phyloP scores from a whole-genome alignment of 306 rosid species.

The Arachis hypogaea region DNA sequence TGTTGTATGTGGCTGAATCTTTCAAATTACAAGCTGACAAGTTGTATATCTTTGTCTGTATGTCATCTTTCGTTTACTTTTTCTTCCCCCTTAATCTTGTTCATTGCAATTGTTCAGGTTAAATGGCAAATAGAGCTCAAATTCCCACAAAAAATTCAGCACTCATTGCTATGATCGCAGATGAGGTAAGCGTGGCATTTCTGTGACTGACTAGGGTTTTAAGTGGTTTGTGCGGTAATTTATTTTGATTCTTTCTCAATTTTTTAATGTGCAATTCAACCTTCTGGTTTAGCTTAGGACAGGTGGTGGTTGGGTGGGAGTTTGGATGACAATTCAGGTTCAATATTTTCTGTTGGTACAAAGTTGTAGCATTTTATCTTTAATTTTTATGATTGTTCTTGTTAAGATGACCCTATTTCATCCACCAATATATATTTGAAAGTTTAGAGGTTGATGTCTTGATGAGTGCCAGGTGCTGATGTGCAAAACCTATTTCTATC shows the following conservation, averaged over 20 bases:
- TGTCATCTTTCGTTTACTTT: not conserved
- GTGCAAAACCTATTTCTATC: not conserved
- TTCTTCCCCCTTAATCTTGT: not conserved
- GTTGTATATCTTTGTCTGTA: not conserved
- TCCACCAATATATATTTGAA: not conserved
- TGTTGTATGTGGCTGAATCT: not conserved
- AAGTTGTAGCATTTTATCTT: not conserved
- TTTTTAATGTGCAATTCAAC: not conserved
- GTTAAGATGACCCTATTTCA: not conserved
- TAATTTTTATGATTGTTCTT: not conserved
- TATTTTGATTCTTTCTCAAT: not conserved
- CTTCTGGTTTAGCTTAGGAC: no score
- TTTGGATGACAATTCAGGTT: no score
- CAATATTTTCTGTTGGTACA: not conserved
- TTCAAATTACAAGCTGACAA: not conserved
- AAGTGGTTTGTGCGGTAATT: not conserved
- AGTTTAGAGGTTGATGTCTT: not conserved
- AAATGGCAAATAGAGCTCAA: conserved; percentile 68
- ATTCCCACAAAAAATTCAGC: conserved; percentile 60
- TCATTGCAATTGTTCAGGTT: conserved; percentile 13
- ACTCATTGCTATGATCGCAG: conserved; percentile 87
- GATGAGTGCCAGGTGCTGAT: not conserved
- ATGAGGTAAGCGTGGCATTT: conserved; percentile 58
- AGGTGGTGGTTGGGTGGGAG: no score
- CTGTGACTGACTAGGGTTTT: conserved; percentile 20